A percentile compares a stretch with the other conserved stretches of the same genome.
Conservation (phyloP, 257 asterid species). For the Nicotiana noctiflora region DNA sequence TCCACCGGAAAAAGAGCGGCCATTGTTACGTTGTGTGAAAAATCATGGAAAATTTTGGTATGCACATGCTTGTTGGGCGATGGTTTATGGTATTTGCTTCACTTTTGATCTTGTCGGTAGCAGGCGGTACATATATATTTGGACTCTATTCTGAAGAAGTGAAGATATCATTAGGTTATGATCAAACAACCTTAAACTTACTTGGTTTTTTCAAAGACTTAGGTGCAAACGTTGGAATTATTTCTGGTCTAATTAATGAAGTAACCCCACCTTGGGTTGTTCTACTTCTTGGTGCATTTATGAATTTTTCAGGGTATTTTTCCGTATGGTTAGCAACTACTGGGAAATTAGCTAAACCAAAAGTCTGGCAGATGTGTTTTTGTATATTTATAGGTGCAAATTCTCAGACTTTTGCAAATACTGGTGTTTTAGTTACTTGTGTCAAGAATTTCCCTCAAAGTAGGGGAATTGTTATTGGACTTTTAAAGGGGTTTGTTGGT, state of each 20-base stretch:
- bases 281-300: conserved; percentile 36
- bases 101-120: conserved; percentile 44
- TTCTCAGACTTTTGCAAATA: conserved; percentile 56
- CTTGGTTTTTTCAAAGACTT: conserved; percentile 57
- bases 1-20: background rate
- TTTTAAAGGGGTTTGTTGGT: conserved; percentile 56
- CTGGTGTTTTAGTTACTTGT: conserved; percentile 57
- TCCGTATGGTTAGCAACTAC: conserved; percentile 59
- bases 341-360: conserved; percentile 24
- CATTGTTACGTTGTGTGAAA: background rate
- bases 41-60: conserved; percentile 12
- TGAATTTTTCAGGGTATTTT: conserved; percentile 58
- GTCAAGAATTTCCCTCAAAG: conserved; percentile 65
- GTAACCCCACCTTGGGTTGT: conserved; percentile 59
- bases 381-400: conserved; percentile 53
- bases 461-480: conserved; percentile 46
- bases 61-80: conserved; percentile 34
- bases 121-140: conserved; percentile 68
- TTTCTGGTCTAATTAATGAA: conserved; percentile 52
- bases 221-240: conserved; percentile 53
- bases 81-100: conserved; percentile 62
- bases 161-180: conserved; percentile 47
- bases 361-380: conserved; percentile 57
- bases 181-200: conserved; percentile 54
- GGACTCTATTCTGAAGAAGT: conserved; percentile 49